Base-by-base conservation (phyloP, 805 yeast species). In the Lachancea mirantina region DNA sequence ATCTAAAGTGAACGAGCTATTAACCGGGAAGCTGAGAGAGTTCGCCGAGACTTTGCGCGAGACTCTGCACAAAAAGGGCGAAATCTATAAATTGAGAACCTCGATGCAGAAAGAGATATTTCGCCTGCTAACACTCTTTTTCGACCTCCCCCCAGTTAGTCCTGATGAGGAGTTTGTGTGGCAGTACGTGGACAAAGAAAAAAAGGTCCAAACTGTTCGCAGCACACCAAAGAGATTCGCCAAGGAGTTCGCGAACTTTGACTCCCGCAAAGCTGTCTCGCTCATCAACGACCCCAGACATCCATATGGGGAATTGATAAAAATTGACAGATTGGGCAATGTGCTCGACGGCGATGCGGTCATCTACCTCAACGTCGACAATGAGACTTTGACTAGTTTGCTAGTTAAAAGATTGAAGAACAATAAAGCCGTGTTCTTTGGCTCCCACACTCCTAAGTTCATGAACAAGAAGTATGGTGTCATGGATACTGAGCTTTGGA, bases 381-480 rank as follows among this genome's bases (percentile, higher is more conserved):
- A 78, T 38, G 70, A 70, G 11, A 62, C 62, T 6, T 62, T 84
- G 35, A 73, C 84, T 27, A 49, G 66, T 19, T 66, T 76, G 30
- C 82, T 84, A 18, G 73, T 83, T 23, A 68, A 72, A 47, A 74
- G 84, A 60, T 70, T 84, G 50, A 70, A 78, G 60, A 67, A 65
- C 40, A 77, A 82, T 59, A 80, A 80, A 62, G 80, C 94, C 0
- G 84, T 85, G 5, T 85, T 84, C 64, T 85, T 84, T 51, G 95
- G 95, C 8, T 78, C 88, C 11, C 94, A 84, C 56, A 84, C 88
- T n/a, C 92, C 89, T 15, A 78, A 80, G 54, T 84, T 67, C 59
- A 71, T 69, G 70, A 74, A 78, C 55, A 67, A 67, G 36, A 57
- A 55, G 16, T 55, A 74, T 6, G 95, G 95, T 35, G 57, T 83